phyloP scores from a whole-genome alignment of 768 basidiomycete species.

The Erythrobasidium yunnanense region DNA sequence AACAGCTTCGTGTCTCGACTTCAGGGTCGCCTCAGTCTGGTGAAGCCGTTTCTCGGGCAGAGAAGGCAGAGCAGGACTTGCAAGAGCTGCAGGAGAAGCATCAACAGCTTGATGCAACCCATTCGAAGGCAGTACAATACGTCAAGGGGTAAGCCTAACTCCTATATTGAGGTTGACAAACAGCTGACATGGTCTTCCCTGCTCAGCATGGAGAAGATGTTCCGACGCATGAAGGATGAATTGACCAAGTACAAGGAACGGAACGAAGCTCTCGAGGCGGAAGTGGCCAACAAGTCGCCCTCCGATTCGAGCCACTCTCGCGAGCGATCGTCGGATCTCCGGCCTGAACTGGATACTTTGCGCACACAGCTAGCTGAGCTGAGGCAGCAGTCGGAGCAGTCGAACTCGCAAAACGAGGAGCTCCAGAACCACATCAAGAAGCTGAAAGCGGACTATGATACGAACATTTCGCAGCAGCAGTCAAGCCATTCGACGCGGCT shows the following conservation, averaged over 20 bases:
- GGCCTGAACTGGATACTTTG: constrained; percentile 33
- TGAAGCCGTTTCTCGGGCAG: constrained; percentile 24
- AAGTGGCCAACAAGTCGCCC: constrained; percentile 48
- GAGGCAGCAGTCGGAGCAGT: constrained; percentile 3
- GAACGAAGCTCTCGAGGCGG: constrained; percentile 69
- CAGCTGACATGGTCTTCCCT: neutral
- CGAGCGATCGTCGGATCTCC: constrained; percentile 17
- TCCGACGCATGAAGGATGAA: constrained; percentile 91
- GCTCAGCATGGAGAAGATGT: constrained; percentile 83
- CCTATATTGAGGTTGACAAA: too few species aligned
- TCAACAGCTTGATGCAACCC: constrained; percentile 82
- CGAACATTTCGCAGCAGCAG: constrained; percentile 60
- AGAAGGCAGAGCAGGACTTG: constrained; percentile 52
- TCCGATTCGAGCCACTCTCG: neutral
- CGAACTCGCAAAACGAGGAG: constrained; percentile 29
- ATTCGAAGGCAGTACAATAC: constrained; percentile 91
- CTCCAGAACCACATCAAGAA: constrained; percentile 59
- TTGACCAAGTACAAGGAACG: constrained; percentile 76
- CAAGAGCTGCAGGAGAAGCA: constrained; percentile 35
- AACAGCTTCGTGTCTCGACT: constrained; percentile 3
- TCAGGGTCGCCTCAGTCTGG: neutral
- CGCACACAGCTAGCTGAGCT: constrained; percentile 30
- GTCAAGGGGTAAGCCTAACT: constrained; percentile 64
- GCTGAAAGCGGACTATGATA: constrained; percentile 64
- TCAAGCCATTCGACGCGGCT: constrained; percentile 65